Evolutionary conservation across 805 yeast species (phyloP).

Genomic region (Phaffomyces antillensis): DNA sequence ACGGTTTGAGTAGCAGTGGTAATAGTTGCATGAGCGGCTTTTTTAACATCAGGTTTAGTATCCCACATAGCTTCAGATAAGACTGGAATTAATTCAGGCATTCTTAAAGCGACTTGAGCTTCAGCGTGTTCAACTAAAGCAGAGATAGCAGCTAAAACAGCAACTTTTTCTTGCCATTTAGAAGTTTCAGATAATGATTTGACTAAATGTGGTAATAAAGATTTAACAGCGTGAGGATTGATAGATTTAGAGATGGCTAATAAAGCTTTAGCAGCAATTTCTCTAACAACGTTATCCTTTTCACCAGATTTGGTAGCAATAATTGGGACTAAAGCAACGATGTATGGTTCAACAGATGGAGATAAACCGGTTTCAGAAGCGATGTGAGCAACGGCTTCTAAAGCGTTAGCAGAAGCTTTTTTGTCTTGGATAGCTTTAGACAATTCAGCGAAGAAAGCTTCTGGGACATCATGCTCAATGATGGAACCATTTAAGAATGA

Average conservation of each 20-base stretch:
- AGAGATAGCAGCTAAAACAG: constrained; percentile 78
- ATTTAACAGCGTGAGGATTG: constrained; percentile 92
- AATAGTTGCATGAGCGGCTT: constrained; percentile 93
- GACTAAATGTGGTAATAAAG: constrained; percentile 75
- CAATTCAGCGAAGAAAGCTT: constrained; percentile 73
- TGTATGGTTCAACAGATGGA: constrained; percentile 94
- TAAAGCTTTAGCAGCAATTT: constrained; percentile 70
- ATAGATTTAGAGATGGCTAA: constrained; percentile 69
- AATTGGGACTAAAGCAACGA: constrained; percentile 67
- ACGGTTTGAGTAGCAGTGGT: constrained; percentile 95
- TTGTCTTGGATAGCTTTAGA: constrained; percentile 70
- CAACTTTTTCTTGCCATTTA: constrained; percentile 98
- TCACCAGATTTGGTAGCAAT: constrained; percentile 83
- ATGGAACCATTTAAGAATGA: constrained; percentile 93
- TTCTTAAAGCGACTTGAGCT: constrained; percentile 93
- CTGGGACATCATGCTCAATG: constrained; percentile 98
- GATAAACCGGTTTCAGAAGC: constrained; percentile 72
- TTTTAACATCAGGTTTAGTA: constrained; percentile 97
- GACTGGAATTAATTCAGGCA: constrained; percentile 98
- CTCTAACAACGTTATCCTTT: constrained; percentile 72
- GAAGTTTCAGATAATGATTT: constrained; percentile 59
- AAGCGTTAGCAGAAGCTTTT: constrained; percentile 76
- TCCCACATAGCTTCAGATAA: constrained; percentile 99
- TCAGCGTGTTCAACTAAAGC: constrained; percentile 91
- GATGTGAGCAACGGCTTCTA: constrained; percentile 79